phyloP scores from a whole-genome alignment of 2,329 filamentous ascomycete species.

The Verticillium klebahnii region DNA sequence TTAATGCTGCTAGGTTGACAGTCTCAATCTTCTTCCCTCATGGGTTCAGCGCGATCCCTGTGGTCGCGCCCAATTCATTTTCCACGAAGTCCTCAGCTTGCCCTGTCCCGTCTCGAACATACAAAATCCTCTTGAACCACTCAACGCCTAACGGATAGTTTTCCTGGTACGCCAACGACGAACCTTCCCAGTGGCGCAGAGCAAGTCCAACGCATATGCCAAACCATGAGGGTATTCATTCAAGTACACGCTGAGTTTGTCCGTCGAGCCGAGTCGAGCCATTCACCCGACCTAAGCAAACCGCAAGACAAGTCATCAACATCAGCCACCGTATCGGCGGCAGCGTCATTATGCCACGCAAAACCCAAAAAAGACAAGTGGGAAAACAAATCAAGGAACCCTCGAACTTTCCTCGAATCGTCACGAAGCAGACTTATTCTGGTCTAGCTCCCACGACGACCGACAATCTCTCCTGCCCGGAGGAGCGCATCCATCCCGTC shows the following conservation, averaged over 20 bases:
- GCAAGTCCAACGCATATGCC: slow-evolving; percentile 8
- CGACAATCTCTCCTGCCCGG: slow-evolving; percentile 55
- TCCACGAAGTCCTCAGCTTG: background rate
- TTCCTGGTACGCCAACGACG: background rate
- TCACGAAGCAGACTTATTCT: background rate
- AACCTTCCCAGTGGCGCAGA: background rate
- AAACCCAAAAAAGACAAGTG: background rate
- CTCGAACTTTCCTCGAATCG: background rate
- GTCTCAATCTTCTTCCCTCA: background rate
- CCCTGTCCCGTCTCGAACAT: background rate
- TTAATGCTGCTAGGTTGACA: too few relatives aligned
- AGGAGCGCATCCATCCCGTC: slow-evolving; percentile 58
- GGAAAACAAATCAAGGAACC: background rate
- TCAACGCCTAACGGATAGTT: background rate
- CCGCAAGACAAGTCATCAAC: background rate
- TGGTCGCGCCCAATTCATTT: background rate
- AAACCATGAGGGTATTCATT: slow-evolving; percentile 14
- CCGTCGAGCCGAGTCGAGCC: background rate
- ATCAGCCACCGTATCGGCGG: background rate
- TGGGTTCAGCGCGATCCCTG: background rate
- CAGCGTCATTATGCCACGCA: background rate
- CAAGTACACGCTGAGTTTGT: slow-evolving; percentile 7
- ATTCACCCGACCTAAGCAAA: slow-evolving; percentile 1
- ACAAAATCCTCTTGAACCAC: background rate
- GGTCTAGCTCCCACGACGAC: slow-evolving; percentile 25